Evolutionary conservation across 345 rosid species (phyloP).

Genomic region (Pugionium dolabratum): DNA sequence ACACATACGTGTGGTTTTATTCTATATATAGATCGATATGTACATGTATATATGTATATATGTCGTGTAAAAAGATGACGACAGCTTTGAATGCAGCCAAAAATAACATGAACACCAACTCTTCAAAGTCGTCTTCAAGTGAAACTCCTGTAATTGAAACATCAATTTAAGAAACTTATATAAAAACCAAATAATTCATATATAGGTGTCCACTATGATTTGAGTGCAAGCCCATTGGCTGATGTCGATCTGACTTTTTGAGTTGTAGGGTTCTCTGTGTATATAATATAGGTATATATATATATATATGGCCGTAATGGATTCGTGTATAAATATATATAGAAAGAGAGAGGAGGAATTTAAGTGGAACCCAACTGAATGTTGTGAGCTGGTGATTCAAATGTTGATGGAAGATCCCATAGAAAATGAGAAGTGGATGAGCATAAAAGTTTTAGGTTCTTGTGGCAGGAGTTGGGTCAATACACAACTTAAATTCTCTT

Average conservation of each 20-base stretch:
- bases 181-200: constrained; percentile 23
- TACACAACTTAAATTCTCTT: constrained; percentile 41
- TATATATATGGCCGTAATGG: background rate
- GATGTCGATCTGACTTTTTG: constrained; percentile 30
- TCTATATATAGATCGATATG: background rate
- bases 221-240: constrained; percentile 36
- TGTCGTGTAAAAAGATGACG: constrained; percentile 9
- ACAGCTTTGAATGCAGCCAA: constrained; percentile 29
- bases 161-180: constrained; percentile 27
- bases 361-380: constrained; percentile 36
- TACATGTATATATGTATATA: background rate
- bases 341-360: constrained; percentile 20
- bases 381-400: constrained; percentile 48
- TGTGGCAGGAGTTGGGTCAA: constrained; percentile 58
- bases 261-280: constrained; percentile 22
- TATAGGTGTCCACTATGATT: constrained; percentile 33
- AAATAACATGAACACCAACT: constrained; percentile 31
- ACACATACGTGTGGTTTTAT: background rate
- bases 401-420: constrained; percentile 44
- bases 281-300: background rate
- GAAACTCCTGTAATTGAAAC: constrained; percentile 34
- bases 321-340: background rate
- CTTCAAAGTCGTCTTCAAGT: constrained; percentile 38
- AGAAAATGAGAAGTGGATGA: constrained; percentile 47
- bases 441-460: constrained; percentile 38